Evolutionary conservation across 169 alveolate genomes (phyloP), one percentile per base, ranked within the genome.

Genomic region (Plasmodium gonderi): DNA sequence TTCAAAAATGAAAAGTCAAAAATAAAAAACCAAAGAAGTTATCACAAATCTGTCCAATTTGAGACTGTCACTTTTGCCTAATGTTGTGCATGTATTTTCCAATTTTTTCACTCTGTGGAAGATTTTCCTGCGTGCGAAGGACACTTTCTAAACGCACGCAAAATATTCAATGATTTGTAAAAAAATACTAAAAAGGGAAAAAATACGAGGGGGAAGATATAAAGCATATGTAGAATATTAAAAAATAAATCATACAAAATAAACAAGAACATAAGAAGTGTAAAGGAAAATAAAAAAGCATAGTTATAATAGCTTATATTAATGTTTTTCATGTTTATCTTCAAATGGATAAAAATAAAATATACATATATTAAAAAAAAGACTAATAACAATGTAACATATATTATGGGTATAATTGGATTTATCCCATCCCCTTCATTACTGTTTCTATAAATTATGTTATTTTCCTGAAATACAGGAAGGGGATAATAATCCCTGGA

Each of bases 231-330:
- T 14, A 85, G 65, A 33, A 85, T 26, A 44, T 85, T 85, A 74
- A 74, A 85, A 75, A 51, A 85, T 20, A 85, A 45, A 51, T 85
- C 92, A 85, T 85, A 85, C 42, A 85, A 40, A 49, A 75, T 38
- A 51, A 85, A 85, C 79, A 54, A 38, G 68, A 75, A 42, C 60
- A 85, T 74, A 40, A 85, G 45, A 38, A 40, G 44, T 23, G 68
- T 77, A 36, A 85, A 76, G 33, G 89, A 85, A 74, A 85, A 74
- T 36, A 85, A 31, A 54, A 85, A 85, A 20, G 42, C 65, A 78
- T 85, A 85, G 49, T 85, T 54, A 38, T 26, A 31, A 75, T 75
- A 75, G 45, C 54, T 74, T 5, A 29, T 85, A 20, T 75, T 49
- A n/a, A 85, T 51, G n/a, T 51, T 75, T 78, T 85, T 85, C 42